Percentiles rank a stretch among this genome's conserved stretches.
These are phyloP conservation scores for Fennellomyces sp. DNA, from an alignment of 371 early-diverging fungal genomes.

Conservation along the genomic window DNA sequence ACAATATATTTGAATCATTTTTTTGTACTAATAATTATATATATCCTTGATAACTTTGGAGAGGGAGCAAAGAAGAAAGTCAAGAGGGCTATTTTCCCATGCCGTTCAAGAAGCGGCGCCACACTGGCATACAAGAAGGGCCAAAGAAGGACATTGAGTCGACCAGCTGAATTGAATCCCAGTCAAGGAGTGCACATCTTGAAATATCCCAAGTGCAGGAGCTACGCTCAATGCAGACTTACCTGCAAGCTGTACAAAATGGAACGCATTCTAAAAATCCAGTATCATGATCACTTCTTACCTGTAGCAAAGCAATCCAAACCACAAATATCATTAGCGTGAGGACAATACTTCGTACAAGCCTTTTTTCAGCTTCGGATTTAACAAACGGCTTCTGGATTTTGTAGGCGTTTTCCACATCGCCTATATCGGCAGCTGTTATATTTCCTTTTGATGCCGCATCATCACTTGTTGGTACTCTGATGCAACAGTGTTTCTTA, in stretches of 20 bases:
- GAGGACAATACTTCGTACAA: conserved; percentile 12
- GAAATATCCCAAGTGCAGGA: conserved; percentile 12
- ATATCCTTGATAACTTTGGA: no score
- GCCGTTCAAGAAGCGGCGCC: no score
- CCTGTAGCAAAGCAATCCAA: conserved; percentile 6
- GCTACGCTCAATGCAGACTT: conserved; percentile 24
- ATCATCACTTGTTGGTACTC: no score
- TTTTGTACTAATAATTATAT: no score
- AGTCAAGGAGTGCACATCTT: conserved; percentile 13
- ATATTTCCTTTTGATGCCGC: no score
- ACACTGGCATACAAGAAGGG: conserved; percentile 24
- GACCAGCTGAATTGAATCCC: conserved; percentile 21
- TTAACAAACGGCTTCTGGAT: not conserved
- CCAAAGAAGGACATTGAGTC: conserved; percentile 34
- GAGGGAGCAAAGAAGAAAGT: no score
- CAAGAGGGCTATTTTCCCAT: no score
- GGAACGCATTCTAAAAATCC: conserved; percentile 2
- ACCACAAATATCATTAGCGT: conserved; percentile 15
- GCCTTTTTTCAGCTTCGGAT: conserved; percentile 7
- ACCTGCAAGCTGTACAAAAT: conserved; percentile 23
- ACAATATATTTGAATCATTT: no score
- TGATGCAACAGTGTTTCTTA: no score
- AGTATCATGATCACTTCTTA: not conserved
- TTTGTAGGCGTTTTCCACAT: no score
- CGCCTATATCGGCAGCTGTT: no score